Percentiles rank a stretch among this genome's conserved stretches.
Evolutionary conservation across 2,329 filamentous ascomycete genomes (phyloP).

Genomic region (Pseudocercospora cruenta): DNA sequence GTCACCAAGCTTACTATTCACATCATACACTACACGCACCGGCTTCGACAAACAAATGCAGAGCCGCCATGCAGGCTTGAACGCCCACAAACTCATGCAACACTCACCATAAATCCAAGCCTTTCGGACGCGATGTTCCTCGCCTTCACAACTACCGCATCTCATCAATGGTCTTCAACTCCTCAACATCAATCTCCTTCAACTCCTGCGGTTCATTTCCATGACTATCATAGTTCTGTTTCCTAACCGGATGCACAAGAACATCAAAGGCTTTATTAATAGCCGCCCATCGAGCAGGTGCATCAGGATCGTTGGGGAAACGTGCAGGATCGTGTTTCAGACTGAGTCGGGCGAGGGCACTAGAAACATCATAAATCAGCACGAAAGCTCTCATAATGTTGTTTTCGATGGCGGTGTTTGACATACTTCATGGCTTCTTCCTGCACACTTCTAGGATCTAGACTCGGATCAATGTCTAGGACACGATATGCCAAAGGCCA

Average conservation of each 20-base stretch:
- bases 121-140: background rate
- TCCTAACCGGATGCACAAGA: slow-evolving; percentile 27
- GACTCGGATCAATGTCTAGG: slow-evolving; percentile 30
- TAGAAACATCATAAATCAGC: background rate
- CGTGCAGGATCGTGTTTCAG: slow-evolving; percentile 28
- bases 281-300: slow-evolving; percentile 31
- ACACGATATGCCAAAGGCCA: slow-evolving; percentile 35
- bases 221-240: slow-evolving; percentile 28
- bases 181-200: slow-evolving; percentile 23
- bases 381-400: background rate
- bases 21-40: slow-evolving; percentile 5
- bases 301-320: slow-evolving; percentile 31
- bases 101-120: background rate
- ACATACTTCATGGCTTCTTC: slow-evolving; percentile 24
- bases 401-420: no score
- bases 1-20: background rate
- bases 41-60: background rate
- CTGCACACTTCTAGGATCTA: slow-evolving; percentile 22
- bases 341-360: slow-evolving; percentile 22
- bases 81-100: background rate
- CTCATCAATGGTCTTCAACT: slow-evolving; percentile 16
- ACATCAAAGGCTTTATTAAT: slow-evolving; percentile 31
- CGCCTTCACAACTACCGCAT: background rate
- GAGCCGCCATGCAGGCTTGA: background rate
- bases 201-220: slow-evolving; percentile 21